These are phyloP conservation scores for Microsporum ferrugineum DNA, from an alignment of 2,329 filamentous ascomycete genomes.

Conservation along the genomic window DNA sequence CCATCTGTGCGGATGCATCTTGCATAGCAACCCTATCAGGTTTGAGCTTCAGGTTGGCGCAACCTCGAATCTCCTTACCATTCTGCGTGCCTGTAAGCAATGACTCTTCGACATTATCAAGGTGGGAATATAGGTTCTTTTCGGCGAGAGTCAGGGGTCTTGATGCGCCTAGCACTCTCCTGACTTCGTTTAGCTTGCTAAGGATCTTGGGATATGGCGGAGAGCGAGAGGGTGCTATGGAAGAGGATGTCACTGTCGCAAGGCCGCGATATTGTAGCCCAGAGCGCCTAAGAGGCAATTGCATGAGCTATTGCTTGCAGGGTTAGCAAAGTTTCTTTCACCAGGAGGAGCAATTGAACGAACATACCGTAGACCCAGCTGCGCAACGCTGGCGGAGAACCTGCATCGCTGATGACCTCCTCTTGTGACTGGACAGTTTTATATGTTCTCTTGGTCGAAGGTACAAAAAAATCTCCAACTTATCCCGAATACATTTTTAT, in stretches of 20 bases:
- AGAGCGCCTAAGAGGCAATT: slow-evolving; percentile 5
- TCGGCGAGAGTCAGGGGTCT: slow-evolving; percentile 74
- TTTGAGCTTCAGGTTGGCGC: slow-evolving; percentile 90
- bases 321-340: not conserved
- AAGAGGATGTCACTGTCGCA: slow-evolving; percentile 11
- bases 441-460: not conserved
- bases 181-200: slow-evolving; percentile 63
- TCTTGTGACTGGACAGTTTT: not conserved
- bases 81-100: slow-evolving; percentile 72
- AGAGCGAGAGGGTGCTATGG: slow-evolving; percentile 37
- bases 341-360: not conserved
- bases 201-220: slow-evolving; percentile 77
- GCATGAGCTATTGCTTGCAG: slow-evolving; percentile 8
- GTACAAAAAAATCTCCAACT: not conserved
- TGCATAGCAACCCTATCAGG: slow-evolving; percentile 98
- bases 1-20: slow-evolving; percentile 97
- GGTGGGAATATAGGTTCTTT: slow-evolving; percentile 95
- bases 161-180: slow-evolving; percentile 54
- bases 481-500: not conserved
- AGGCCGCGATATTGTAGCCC: slow-evolving; percentile 9
- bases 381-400: not conserved
- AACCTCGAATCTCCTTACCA: slow-evolving; percentile 71
- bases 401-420: slow-evolving; percentile 2
- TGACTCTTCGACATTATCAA: slow-evolving; percentile 80
- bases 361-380: not conserved